Base-by-base conservation (phyloP, 2,329 filamentous ascomycete species). In the Penicillium janthinellum region DNA sequence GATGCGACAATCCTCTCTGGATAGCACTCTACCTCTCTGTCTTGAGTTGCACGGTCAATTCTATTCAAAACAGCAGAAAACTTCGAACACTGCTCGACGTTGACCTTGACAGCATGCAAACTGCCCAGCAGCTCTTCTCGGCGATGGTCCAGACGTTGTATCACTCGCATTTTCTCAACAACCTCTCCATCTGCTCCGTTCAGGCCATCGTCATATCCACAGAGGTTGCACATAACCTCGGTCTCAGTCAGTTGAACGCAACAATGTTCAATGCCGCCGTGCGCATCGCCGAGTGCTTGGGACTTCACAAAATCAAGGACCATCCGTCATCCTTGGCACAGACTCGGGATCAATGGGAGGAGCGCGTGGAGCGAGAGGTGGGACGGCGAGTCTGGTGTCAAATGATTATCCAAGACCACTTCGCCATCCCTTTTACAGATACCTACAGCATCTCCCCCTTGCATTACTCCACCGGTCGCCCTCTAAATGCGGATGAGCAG, bases 131-230 rank as follows among this genome's bases (percentile, higher is more conserved):
- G 17, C 59, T 72, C 3, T 75, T 75, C 56, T 68, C 68, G 10
- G 62, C 66, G 1, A 76, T 77, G 74, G 62, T 75, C 5, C 66
- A 73, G 39, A 65, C 71, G 5, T 63, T 77, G 22, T 73, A 76
- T 50, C 61, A 64, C 51, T 66, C 68, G 47, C 59, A 76, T 44
- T 77, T 74, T 35, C 60, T 77, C 37, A 66, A 74, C 54, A 74
- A 72, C 48, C 57, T 69, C 5, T 70, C 68, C 1, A 47, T 70
- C n/a, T 69, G 65, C 34, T 70, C 71, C 2, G 69, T 75, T 11
- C 75, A 76, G 53, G 74, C 76, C n/a, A 69, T 75, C 35, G 72
- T 73, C 20, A 73, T 78, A 6, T 75, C 75, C 3, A 77, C 75
- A 0, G 67, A 75, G 54, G 66, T 75, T 17, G 75, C 73, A 1